A percentile compares a stretch with the other conserved stretches of the same genome.
These are phyloP conservation scores for Roridomyces roridus DNA, from an alignment of 768 basidiomycete genomes.

Conservation along the genomic window DNA sequence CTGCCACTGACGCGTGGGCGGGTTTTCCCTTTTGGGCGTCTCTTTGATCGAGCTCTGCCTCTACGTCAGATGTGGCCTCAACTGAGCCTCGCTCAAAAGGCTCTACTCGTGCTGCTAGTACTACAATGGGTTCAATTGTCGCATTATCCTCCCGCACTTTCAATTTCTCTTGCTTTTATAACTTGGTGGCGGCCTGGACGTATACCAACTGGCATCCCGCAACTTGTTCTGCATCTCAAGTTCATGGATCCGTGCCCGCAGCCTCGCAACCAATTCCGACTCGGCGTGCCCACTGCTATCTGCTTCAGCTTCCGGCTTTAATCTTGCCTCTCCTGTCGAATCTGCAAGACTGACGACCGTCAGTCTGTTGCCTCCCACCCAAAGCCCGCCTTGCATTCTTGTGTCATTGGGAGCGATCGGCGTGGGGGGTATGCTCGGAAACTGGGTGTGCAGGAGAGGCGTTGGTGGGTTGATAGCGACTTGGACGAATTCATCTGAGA, in stretches of 20 bases:
- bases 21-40: not conserved
- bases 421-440: not conserved
- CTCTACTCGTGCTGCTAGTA: too few species aligned
- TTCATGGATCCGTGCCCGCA: not conserved
- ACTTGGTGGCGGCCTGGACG: not conserved
- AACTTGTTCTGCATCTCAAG: not conserved
- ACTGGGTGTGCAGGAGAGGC: slow-evolving; percentile 1
- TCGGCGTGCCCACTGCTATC: not conserved
- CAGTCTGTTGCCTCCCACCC: not conserved
- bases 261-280: not conserved
- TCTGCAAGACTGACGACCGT: not conserved
- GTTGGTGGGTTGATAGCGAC: not conserved
- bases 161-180: not conserved
- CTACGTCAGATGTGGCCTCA: too few species aligned
- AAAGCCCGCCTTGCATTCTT: not conserved
- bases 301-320: too few species aligned
- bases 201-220: not conserved
- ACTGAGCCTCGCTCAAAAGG: too few species aligned
- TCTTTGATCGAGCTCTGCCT: not conserved
- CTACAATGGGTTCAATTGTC: not conserved
- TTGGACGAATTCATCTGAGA: not conserved
- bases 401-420: not conserved
- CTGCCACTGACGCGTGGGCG: not conserved
- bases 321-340: too few species aligned
- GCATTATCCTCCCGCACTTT: too few species aligned